Conservation (phyloP, 148 eudicot species). For the Dianthus caryophyllus region DNA sequence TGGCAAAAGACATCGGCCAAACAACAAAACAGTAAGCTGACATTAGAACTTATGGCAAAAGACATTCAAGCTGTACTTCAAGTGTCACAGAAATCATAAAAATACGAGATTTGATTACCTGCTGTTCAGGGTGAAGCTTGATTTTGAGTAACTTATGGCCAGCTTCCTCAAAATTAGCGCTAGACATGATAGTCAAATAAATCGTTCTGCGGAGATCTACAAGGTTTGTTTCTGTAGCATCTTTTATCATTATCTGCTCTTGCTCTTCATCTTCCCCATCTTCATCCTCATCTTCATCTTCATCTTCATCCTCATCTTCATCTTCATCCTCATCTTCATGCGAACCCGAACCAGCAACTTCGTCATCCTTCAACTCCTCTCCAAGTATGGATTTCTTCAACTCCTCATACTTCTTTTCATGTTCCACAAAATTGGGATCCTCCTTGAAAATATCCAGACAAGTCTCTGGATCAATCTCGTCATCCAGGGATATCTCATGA, state of each 20-base stretch:
- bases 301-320: constrained; percentile 63
- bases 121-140: constrained; percentile 95
- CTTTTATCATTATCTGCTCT: constrained; percentile 68
- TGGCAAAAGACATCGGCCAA: too few species aligned
- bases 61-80: too few species aligned
- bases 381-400: constrained; percentile 74
- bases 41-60: too few species aligned
- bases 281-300: constrained; percentile 63
- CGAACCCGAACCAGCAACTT: too few species aligned
- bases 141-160: constrained; percentile 91
- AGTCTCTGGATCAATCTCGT: constrained; percentile 68
- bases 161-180: constrained; percentile 98
- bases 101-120: constrained; percentile 43
- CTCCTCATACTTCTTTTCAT: constrained; percentile 74
- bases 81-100: too few species aligned
- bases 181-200: constrained; percentile 92
- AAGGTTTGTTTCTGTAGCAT: constrained; percentile 90
- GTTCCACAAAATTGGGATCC: constrained; percentile 76
- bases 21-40: too few species aligned
- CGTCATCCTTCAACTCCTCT: constrained; percentile 89
- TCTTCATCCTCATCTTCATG: constrained; percentile 69
- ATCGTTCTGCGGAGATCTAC: constrained; percentile 92
- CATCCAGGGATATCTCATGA: constrained; percentile 74
- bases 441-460: constrained; percentile 69
- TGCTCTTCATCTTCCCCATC: constrained; percentile 72